Base-by-base conservation (phyloP, 352 stramenopile species). In the Globisporangium paroecandrum region DNA sequence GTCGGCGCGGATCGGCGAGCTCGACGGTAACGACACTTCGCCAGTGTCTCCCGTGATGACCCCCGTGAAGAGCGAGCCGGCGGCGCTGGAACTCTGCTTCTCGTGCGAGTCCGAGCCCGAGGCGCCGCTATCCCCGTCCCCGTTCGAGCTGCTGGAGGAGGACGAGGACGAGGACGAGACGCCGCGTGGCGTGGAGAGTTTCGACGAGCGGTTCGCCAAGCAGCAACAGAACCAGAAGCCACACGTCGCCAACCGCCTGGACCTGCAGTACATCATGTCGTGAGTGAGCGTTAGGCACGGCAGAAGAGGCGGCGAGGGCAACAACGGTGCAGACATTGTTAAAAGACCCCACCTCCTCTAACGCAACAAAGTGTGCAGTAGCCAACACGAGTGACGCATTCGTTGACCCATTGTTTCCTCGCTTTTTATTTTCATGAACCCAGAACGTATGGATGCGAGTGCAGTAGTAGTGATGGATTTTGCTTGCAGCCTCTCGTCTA, bases 221-320 rank as follows among this genome's bases (percentile, higher is more conserved):
- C 34, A 25, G 59, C 18, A 49, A 24, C 27, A 36, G 54, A 43
- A 36, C 9, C n/a, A 29, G 32, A 13, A 43, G 43, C 3, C 38
- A n/a, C 41, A 4, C 41, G 41, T 22, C 41, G 38, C 36, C 24
- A 67, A 60, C 36, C 66, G 66, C 20, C 36, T 71, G n/a, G 59
- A 55, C 38, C 25, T 71, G 49, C 47, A 66, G 66, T 71, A 58
- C 60, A 71, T 71, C 43, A 62, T 71, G 66, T 71, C 59, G 58
- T 71, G 60, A 66, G 38, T 71, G 60, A 63, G 38, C 22, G 25
- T 54, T 53, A 62, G 54, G 51, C 32, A 25, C 18, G 4, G 2
- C 29, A 60, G 55, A 60, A 60, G 29, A 46, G 55, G 27, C 55
- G 25, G 7, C 27, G 10, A 43, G 4, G 29, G 29, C 29, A 32